Percentiles rank a stretch among this genome's conserved stretches.
These are phyloP conservation scores for Parietichytrium sp. DNA, from an alignment of 108 stramenopile genomes.

Conservation along the genomic window DNA sequence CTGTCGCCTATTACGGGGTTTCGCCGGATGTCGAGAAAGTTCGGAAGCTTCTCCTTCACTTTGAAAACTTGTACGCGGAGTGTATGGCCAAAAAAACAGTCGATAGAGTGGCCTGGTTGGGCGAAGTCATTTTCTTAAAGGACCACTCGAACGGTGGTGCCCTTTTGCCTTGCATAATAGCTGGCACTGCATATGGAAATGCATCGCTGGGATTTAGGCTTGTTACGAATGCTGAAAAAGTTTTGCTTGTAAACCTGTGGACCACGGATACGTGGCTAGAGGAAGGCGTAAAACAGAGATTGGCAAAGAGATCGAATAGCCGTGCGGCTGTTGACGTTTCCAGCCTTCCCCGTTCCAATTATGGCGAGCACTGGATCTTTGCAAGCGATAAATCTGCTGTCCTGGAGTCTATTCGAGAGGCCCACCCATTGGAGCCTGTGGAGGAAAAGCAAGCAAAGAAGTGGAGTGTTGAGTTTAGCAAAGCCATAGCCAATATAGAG, in stretches of 20 bases:
- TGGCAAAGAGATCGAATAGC: not conserved
- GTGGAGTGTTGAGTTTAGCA: no score
- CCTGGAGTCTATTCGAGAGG: no score
- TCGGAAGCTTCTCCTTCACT: not conserved
- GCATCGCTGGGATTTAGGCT: not conserved
- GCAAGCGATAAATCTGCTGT: no score
- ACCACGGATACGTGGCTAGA: not conserved
- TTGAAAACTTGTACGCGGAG: not conserved
- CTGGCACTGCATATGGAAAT: constrained; percentile 4
- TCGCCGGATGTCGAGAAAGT: not conserved
- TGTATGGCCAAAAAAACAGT: not conserved
- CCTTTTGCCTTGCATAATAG: not conserved
- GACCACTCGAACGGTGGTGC: not conserved
- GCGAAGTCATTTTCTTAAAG: constrained; percentile 20
- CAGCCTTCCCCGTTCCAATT: constrained; percentile 3
- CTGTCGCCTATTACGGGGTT: not conserved
- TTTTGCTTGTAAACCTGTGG: not conserved
- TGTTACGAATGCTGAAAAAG: not conserved
- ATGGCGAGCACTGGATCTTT: constrained; percentile 24
- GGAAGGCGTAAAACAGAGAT: not conserved
- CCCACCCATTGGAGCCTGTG: no score
- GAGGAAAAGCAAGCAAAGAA: no score
- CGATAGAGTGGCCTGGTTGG: not conserved
- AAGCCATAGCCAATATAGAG: no score
- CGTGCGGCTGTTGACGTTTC: constrained; percentile 15